Conservation (phyloP, 2,329 filamentous ascomycete species). For the Cryphonectria parasitica region DNA sequence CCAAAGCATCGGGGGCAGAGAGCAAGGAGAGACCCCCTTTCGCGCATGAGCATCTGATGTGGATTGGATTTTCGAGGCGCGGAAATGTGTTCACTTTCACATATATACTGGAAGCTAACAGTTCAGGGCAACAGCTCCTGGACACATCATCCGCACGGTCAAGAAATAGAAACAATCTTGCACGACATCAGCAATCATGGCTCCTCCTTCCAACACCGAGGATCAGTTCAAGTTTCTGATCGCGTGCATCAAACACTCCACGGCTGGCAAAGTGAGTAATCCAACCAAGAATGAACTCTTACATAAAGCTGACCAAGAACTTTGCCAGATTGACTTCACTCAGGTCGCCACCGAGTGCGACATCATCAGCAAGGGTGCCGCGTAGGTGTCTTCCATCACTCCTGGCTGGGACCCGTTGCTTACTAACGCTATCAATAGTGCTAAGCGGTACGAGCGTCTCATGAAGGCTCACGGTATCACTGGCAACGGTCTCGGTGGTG, state of each 20-base stretch:
- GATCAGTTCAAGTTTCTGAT: conserved; percentile 68
- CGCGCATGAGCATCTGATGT: not conserved
- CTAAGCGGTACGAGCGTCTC: conserved; percentile 70
- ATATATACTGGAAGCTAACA: conserved; percentile 1
- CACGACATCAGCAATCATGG: conserved; percentile 46
- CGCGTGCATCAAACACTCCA: conserved; percentile 64
- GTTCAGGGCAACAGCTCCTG: conserved; percentile 5
- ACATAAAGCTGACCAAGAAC: conserved; percentile 27
- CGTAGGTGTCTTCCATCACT: conserved; percentile 56
- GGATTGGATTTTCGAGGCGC: not conserved
- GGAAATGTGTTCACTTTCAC: not conserved
- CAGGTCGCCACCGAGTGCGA: conserved; percentile 66
- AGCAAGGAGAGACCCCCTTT: not conserved
- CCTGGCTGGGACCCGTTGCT: not conserved
- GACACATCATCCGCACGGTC: conserved; percentile 17
- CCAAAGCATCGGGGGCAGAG: not conserved
- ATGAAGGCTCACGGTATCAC: conserved; percentile 61
- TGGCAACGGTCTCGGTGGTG: conserved; percentile 32
- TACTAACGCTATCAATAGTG: conserved; percentile 45
- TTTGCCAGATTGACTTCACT: conserved; percentile 63
- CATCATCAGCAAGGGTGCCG: conserved; percentile 69
- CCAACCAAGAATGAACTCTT: not conserved
- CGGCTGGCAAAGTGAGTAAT: conserved; percentile 59
- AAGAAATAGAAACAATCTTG: conserved; percentile 8
- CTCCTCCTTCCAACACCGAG: conserved; percentile 52